Base-by-base conservation (phyloP, 768 basidiomycete species). In the Tylopilus intermedius region DNA sequence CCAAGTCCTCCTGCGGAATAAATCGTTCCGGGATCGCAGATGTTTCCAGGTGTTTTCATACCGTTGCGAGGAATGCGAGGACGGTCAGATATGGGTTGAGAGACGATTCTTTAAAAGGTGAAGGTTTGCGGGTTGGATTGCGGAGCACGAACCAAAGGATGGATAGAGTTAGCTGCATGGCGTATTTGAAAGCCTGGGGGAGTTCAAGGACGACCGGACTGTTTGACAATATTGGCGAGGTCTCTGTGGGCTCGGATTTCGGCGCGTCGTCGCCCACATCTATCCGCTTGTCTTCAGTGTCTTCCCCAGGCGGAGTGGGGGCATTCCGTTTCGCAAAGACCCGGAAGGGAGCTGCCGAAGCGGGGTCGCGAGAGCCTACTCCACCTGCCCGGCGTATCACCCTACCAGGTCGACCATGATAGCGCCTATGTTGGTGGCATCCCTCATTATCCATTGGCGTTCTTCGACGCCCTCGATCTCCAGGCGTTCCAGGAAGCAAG, bases 371-470 rank as follows among this genome's bases (percentile, higher is more conserved):
- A 49, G 71, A 63, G 3, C 77, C 75, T 4, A 53, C 45, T 24
- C 77, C 81, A 14, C 86, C 79, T 3, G 81, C 74, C 56, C 78
- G 83, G 48, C 82, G 78, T 45, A 98, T 70, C 5, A 90, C 71
- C 2, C 91, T 84, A 6, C 76, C 78, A 3, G 84, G 76, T 26
- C 82, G 77, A 33, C 96, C 62, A 97, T 73, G 8, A 96, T 69
- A 0, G 88, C 80, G 5, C 81, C 77, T 30, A 97, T 76, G 67
- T 95, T 95, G 59, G 91, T 76, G 43, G 88, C 74, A 0, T 83
- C 95, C 91, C 97, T 95, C 88, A 94, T 93, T 60, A 91, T 86
- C 96, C 96, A 99, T 51, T 95, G 91, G 27, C 84, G 82, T 64
- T 85, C 87, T 58, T 88, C 81, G 0, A 82, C 85, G 9, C 81